Conservation (phyloP, 331 rosid genomes). For the Pyracantha coccinea region DNA sequence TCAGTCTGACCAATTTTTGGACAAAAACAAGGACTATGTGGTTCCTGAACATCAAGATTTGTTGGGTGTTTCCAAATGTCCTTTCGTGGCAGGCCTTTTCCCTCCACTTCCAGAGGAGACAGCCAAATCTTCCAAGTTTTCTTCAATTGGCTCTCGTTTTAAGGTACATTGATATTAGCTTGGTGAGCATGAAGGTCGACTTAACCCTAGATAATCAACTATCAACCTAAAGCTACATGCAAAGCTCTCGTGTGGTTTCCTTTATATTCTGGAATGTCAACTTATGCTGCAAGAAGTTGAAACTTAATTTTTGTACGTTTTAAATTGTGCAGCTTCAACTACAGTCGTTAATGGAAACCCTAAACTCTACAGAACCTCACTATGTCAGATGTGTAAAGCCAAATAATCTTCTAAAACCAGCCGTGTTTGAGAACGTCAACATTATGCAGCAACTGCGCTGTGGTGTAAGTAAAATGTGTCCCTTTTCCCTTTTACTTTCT, state of each 20-base stretch:
- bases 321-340: conserved; percentile 83
- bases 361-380: conserved; percentile 94
- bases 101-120: conserved; percentile 89
- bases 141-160: conserved; percentile 96
- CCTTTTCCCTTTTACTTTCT: conserved; percentile 14
- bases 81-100: conserved; percentile 95
- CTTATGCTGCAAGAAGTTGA: conserved; percentile 27
- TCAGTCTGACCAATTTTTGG: conserved; percentile 91
- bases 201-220: background rate
- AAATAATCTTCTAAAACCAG: conserved; percentile 92
- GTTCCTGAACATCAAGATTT: conserved; percentile 97
- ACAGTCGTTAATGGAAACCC: conserved; percentile 80
- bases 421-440: conserved; percentile 86
- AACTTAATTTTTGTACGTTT: conserved; percentile 16
- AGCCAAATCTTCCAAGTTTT: conserved; percentile 88
- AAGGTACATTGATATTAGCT: conserved; percentile 45
- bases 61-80: conserved; percentile 74
- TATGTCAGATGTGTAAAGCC: conserved; percentile 98
- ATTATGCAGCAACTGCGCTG: conserved; percentile 98
- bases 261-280: conserved; percentile 15
- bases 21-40: conserved; percentile 98
- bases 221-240: background rate
- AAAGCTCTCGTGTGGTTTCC: conserved; percentile 7
- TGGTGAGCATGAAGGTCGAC: conserved; percentile 2
- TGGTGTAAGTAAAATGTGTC: conserved; percentile 67